Evolutionary conservation across 192 early-diverging fungal genomes (phyloP).

Genomic region (Entrophospora sp.): DNA sequence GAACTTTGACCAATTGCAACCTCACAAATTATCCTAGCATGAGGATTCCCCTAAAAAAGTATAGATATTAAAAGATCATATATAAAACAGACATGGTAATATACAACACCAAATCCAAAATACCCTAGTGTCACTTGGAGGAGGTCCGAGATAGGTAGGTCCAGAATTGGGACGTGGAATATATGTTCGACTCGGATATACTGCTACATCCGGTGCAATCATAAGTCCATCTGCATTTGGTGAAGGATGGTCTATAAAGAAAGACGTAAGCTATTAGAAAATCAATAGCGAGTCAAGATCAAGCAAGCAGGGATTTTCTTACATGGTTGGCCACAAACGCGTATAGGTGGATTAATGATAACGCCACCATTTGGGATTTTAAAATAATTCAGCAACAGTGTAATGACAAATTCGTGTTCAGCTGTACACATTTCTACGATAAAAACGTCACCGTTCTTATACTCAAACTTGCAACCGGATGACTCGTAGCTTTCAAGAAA

Average conservation of each 20-base stretch:
- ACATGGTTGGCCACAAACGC: neutral
- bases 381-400: too few species aligned
- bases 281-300: conserved; percentile 1
- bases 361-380: conserved; percentile 3
- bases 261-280: conserved; percentile 13
- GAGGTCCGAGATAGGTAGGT: neutral
- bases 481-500: conserved; percentile 7
- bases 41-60: neutral
- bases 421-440: conserved; percentile 7
- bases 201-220: conserved; percentile 7
- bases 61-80: conserved; percentile 6
- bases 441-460: neutral
- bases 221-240: conserved; percentile 7
- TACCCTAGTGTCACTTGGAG: neutral
- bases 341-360: conserved; percentile 11
- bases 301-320: conserved; percentile 8
- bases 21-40: conserved; percentile 2
- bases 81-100: neutral
- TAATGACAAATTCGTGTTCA: too few species aligned
- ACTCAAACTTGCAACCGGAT: conserved; percentile 4
- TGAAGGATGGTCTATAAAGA: conserved; percentile 7
- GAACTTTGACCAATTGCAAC: neutral
- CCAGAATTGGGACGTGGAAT: neutral
- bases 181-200: conserved; percentile 1
- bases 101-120: conserved; percentile 6